phyloP scores from a whole-genome alignment of 768 basidiomycete genomes.

The Cystofilobasidium capitatum region DNA sequence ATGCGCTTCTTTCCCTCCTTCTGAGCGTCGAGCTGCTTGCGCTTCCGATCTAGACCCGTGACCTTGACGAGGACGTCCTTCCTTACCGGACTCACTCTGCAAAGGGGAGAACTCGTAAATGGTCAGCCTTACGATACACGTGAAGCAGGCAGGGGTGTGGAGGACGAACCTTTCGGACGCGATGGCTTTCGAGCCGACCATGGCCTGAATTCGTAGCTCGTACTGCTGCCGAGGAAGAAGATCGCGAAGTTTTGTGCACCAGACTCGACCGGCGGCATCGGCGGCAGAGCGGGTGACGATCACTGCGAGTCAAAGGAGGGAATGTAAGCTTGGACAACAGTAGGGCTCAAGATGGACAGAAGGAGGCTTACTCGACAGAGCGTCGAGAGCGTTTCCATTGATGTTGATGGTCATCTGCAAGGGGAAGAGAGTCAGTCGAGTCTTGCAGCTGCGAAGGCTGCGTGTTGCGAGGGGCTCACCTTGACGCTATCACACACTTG shows the following conservation, averaged over 20 bases:
- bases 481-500: constrained; percentile 68
- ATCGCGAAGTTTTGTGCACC: constrained; percentile 59
- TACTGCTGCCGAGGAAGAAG: constrained; percentile 59
- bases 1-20: constrained; percentile 84
- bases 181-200: constrained; percentile 72
- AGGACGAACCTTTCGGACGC: constrained; percentile 61
- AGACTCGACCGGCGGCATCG: constrained; percentile 61
- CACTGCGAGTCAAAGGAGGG: constrained; percentile 36
- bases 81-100: constrained; percentile 2
- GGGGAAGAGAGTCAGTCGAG: neutral
- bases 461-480: constrained; percentile 43
- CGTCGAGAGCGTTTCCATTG: constrained; percentile 82
- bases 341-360: neutral
- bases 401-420: constrained; percentile 77
- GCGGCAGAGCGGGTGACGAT: constrained; percentile 77
- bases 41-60: constrained; percentile 27
- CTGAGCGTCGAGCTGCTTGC: constrained; percentile 51
- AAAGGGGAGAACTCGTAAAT: neutral
- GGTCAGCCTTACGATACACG: constrained; percentile 40
- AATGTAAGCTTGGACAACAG: neutral
- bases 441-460: too few relatives aligned
- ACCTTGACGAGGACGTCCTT: constrained; percentile 44
- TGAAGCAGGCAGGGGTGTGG: neutral
- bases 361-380: constrained; percentile 51
- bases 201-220: constrained; percentile 86